phyloP scores from a whole-genome alignment of 768 basidiomycete genomes.

The Lentinula edodes region DNA sequence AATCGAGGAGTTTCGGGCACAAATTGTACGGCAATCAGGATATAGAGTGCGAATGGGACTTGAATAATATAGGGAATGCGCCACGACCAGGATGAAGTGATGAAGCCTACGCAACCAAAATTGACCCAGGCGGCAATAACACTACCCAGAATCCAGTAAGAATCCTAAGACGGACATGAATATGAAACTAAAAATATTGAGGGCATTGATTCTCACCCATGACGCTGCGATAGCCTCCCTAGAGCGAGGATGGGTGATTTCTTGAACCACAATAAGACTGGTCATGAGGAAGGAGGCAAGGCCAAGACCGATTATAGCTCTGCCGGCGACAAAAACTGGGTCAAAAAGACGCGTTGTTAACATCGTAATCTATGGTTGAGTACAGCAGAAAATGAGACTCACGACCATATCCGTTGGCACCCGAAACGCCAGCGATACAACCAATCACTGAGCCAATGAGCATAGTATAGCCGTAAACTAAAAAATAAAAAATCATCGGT shows the following conservation, averaged over 20 bases:
- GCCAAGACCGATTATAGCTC: background rate
- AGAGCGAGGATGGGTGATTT: background rate
- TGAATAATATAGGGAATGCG: constrained; percentile 38
- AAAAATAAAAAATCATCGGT: background rate
- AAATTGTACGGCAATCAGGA: constrained; percentile 33
- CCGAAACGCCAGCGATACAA: background rate
- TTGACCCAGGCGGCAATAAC: background rate
- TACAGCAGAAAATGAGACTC: background rate
- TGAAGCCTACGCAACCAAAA: background rate
- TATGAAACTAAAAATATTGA: background rate
- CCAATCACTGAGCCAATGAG: background rate
- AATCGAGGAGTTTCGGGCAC: constrained; percentile 35
- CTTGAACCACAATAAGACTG: background rate
- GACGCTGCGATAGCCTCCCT: background rate
- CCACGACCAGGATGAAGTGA: constrained; percentile 29
- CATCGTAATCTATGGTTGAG: no score
- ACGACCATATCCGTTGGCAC: background rate
- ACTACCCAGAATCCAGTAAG: background rate
- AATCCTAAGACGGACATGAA: background rate
- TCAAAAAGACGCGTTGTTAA: background rate
- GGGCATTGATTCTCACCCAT: background rate
- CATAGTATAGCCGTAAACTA: background rate
- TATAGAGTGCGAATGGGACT: constrained; percentile 15
- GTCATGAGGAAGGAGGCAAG: background rate
- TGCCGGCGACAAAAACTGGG: background rate